These are phyloP conservation scores for Cladochytrium tenue DNA, from an alignment of 371 early-diverging fungal species.

Conservation along the genomic window DNA sequence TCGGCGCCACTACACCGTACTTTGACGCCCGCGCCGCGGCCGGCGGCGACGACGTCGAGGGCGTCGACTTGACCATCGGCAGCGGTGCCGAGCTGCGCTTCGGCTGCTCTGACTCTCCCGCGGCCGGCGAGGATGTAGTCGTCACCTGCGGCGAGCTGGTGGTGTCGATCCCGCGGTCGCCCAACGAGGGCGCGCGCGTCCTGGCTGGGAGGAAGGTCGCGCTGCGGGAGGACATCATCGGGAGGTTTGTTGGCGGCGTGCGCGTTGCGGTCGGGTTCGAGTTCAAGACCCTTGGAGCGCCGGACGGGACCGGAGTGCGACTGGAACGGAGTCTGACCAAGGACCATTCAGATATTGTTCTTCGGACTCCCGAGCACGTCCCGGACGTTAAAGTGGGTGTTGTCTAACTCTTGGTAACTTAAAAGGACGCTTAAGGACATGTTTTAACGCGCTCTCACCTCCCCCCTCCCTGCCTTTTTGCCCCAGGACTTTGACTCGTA, in stretches of 20 bases:
- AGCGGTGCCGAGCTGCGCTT: constrained; percentile 31
- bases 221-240: constrained; percentile 26
- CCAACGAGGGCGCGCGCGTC: constrained; percentile 12
- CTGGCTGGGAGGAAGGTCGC: constrained; percentile 6
- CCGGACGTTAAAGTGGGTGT: too few species aligned
- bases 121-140: constrained; percentile 32
- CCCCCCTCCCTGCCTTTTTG: too few species aligned
- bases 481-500: constrained; percentile 59
- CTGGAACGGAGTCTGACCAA: constrained; percentile 29
- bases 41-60: constrained; percentile 39
- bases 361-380: constrained; percentile 42
- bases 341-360: constrained; percentile 52
- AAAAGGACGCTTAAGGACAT: too few species aligned
- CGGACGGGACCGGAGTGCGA: constrained; percentile 10
- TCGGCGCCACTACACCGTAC: constrained; percentile 47
- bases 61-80: constrained; percentile 37
- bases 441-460: too few species aligned
- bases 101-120: constrained; percentile 18
- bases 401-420: too few species aligned
- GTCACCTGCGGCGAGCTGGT: constrained; percentile 52
- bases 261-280: constrained; percentile 34
- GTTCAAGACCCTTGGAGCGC: constrained; percentile 27
- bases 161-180: constrained; percentile 25
- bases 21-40: constrained; percentile 38
- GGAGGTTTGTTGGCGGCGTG: constrained; percentile 48